Conservation (phyloP, 78 protist species). For the Dictyostelium intermedium region DNA sequence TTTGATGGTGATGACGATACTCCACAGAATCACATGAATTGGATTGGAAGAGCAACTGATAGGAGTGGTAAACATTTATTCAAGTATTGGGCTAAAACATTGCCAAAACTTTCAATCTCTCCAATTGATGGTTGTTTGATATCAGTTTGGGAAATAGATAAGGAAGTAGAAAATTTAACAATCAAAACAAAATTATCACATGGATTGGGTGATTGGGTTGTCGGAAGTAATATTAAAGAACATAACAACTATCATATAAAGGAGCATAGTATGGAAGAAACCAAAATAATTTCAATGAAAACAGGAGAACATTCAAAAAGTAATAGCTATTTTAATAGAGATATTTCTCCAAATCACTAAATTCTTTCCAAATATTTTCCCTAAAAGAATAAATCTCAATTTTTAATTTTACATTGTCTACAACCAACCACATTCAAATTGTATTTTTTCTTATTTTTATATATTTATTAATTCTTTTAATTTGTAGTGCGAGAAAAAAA, state of each 20-base stretch:
- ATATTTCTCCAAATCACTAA: too few species aligned
- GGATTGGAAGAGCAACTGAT: neutral
- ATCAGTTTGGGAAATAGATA: neutral
- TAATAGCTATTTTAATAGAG: too few species aligned
- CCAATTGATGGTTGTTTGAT: neutral
- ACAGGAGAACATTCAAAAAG: too few species aligned
- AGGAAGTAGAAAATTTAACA: neutral
- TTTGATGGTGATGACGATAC: neutral
- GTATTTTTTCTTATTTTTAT: too few species aligned
- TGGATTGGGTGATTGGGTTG: neutral
- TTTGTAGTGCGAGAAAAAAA: too few species aligned
- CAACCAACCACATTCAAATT: too few species aligned
- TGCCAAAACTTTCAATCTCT: neutral
- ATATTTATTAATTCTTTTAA: too few species aligned
- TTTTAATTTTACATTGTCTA: too few species aligned
- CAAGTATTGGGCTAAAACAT: neutral
- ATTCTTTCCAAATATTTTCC: too few species aligned
- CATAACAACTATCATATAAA: neutral
- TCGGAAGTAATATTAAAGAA: neutral
- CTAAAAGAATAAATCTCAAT: too few species aligned
- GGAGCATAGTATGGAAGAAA: too few species aligned
- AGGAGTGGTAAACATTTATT: neutral
- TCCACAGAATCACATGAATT: neutral
- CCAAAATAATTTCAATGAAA: too few species aligned
- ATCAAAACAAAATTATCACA: neutral